phyloP scores from a whole-genome alignment of 2,329 filamentous ascomycete genomes.

The Sporothrix humicola region DNA sequence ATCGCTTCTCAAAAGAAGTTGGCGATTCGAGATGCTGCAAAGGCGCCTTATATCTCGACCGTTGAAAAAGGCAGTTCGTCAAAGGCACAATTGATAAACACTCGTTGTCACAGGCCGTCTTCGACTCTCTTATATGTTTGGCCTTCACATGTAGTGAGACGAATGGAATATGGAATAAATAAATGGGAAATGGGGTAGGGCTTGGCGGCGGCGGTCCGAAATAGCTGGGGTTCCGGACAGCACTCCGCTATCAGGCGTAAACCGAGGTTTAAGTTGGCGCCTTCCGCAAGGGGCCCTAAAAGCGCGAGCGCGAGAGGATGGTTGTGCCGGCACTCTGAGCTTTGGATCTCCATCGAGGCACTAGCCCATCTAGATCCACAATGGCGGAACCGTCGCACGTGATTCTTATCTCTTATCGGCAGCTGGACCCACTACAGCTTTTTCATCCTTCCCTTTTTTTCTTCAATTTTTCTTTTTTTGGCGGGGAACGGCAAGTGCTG shows the following conservation, averaged over 20 bases:
- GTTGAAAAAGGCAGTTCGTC: not conserved
- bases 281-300: not conserved
- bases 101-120: not conserved
- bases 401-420: constrained; percentile 27
- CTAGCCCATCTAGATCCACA: not conserved
- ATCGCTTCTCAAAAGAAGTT: not conserved
- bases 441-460: constrained; percentile 16
- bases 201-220: constrained; percentile 11
- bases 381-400: constrained; percentile 14
- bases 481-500: constrained; percentile 11
- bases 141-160: not conserved
- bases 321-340: not conserved
- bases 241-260: not conserved
- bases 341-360: not conserved
- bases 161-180: not conserved
- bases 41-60: not conserved
- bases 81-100: too few relatives aligned
- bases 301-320: not conserved
- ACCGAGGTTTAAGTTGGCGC: constrained; percentile 24
- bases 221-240: not conserved
- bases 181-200: not conserved
- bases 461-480: not conserved
- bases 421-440: not conserved
- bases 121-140: not conserved
- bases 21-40: not conserved